Evolutionary conservation across 306 rosid genomes (phyloP).

Genomic region (Arachis hypogaea): DNA sequence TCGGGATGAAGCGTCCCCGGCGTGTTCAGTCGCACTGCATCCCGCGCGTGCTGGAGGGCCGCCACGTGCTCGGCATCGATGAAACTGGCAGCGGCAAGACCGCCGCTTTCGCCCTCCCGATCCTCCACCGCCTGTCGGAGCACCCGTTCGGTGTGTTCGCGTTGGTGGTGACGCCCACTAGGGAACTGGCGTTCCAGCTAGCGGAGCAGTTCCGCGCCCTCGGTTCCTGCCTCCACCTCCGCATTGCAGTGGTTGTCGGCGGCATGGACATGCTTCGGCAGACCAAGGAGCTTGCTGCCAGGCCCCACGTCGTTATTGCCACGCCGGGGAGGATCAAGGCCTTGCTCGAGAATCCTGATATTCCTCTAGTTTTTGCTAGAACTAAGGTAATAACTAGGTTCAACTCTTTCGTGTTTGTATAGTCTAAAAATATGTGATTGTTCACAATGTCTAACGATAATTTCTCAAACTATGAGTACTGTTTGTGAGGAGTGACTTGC

Average conservation of each 20-base stretch:
- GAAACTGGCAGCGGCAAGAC: slow-evolving; percentile 91
- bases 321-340: slow-evolving; percentile 83
- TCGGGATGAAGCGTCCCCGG: slow-evolving; percentile 68
- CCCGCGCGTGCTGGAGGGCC: slow-evolving; percentile 68
- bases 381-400: slow-evolving; percentile 58
- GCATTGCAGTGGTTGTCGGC: slow-evolving; percentile 78
- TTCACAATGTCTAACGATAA: too few species aligned
- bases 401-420: background rate
- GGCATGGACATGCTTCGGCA: slow-evolving; percentile 81
- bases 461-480: too few species aligned
- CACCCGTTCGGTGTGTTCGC: slow-evolving; percentile 78
- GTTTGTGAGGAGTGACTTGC: background rate
- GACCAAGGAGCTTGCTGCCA: slow-evolving; percentile 54
- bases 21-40: slow-evolving; percentile 72
- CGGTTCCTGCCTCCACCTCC: slow-evolving; percentile 66
- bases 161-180: slow-evolving; percentile 77
- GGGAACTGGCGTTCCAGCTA: slow-evolving; percentile 83
- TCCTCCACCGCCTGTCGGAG: slow-evolving; percentile 72
- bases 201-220: slow-evolving; percentile 81
- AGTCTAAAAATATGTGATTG: background rate
- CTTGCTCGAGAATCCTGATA: slow-evolving; percentile 73
- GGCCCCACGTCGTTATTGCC: slow-evolving; percentile 87
- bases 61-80: slow-evolving; percentile 81
- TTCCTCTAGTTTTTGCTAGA: slow-evolving; percentile 62
- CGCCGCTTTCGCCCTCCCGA: slow-evolving; percentile 92